phyloP scores from a whole-genome alignment of 805 yeast genomes.

The Ascoidea tarda region DNA sequence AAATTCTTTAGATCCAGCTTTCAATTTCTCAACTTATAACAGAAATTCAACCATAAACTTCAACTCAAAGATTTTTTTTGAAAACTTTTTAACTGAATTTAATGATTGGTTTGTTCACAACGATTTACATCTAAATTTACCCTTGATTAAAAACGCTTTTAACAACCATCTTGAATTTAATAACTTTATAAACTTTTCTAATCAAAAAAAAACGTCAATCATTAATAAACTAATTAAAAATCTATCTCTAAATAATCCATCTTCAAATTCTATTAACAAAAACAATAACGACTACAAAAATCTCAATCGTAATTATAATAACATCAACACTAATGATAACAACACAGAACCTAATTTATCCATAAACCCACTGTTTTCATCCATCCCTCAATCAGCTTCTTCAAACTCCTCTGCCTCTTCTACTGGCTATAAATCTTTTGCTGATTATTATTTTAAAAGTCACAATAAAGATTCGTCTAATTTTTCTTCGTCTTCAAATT shows the following conservation, averaged over 20 bases:
- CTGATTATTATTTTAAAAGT: background rate
- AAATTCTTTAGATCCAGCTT: too few species aligned
- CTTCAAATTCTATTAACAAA: background rate
- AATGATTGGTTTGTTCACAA: slow-evolving; percentile 23
- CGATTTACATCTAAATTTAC: slow-evolving; percentile 15
- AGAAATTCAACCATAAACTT: slow-evolving; percentile 7
- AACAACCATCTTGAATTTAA: background rate
- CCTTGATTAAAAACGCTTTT: slow-evolving; percentile 3
- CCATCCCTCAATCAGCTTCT: background rate
- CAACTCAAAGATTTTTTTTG: slow-evolving; percentile 2
- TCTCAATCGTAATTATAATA: too few species aligned
- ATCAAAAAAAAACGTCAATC: background rate
- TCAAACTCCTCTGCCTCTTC: background rate
- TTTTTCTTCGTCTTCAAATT: background rate
- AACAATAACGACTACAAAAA: too few species aligned
- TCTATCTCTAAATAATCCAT: too few species aligned
- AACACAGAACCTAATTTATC: background rate
- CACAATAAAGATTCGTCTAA: background rate
- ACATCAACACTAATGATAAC: too few species aligned
- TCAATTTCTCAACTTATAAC: background rate
- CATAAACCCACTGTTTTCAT: background rate
- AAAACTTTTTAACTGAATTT: slow-evolving; percentile 8
- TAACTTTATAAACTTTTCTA: background rate
- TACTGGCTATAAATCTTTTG: background rate
- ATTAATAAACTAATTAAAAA: too few species aligned